Percentiles rank a stretch among this genome's conserved stretches.
phyloP scores from a whole-genome alignment of 169 alveolate species.

The Eimeria tenella region DNA sequence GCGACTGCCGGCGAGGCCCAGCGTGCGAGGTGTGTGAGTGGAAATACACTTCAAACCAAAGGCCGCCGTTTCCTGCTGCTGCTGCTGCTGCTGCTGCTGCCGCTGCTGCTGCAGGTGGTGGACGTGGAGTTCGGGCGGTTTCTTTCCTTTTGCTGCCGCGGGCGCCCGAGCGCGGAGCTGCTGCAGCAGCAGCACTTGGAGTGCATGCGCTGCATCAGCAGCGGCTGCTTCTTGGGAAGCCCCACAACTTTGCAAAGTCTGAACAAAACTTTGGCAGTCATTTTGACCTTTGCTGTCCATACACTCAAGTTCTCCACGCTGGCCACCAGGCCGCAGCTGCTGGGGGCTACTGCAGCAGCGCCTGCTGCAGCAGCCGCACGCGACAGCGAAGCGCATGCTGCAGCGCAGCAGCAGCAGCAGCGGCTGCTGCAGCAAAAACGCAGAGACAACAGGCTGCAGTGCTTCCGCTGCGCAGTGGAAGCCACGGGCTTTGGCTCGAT shows the following conservation, averaged over 20 bases:
- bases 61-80: neutral
- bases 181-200: slow-evolving; percentile 52
- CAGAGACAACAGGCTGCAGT: slow-evolving; percentile 16
- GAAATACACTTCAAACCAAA: no score
- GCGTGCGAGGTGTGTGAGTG: no score
- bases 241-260: slow-evolving; percentile 24
- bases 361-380: slow-evolving; percentile 1
- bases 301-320: slow-evolving; percentile 13
- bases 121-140: slow-evolving; percentile 32
- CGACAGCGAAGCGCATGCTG: neutral
- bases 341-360: slow-evolving; percentile 31
- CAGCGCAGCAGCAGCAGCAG: neutral
- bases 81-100: neutral
- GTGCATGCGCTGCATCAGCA: slow-evolving; percentile 32
- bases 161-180: slow-evolving; percentile 36
- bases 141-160: slow-evolving; percentile 28
- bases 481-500: slow-evolving; percentile 28
- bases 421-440: slow-evolving; percentile 36
- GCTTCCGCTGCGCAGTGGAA: slow-evolving; percentile 31
- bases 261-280: neutral
- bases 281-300: neutral
- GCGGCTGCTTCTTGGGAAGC: slow-evolving; percentile 17
- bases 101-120: slow-evolving; percentile 25
- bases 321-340: neutral
- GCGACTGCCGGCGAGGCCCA: no score